A percentile compares a stretch with the other conserved stretches of the same genome.
Conservation (phyloP, 345 rosid genomes). For the Lepidium didymum region DNA sequence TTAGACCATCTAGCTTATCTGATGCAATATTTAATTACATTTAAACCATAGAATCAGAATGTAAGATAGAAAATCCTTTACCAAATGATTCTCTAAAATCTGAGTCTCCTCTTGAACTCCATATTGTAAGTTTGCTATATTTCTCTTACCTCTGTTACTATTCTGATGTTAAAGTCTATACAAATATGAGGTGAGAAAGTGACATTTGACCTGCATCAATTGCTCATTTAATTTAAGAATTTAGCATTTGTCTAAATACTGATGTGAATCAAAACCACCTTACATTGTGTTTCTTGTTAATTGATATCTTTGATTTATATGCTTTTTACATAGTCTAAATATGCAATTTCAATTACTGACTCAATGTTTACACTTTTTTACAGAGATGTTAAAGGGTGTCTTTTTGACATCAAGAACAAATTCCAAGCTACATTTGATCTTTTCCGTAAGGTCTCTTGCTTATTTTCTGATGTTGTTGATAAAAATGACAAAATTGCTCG, state of each 20-base stretch:
- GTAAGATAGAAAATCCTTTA: constrained; percentile 45
- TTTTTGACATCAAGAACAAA: too few relatives aligned
- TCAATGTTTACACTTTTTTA: too few relatives aligned
- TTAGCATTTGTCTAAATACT: too few relatives aligned
- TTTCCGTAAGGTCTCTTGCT: too few relatives aligned
- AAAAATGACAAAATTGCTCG: too few relatives aligned
- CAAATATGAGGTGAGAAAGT: background rate
- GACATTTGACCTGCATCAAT: background rate
- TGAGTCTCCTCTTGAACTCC: constrained; percentile 80
- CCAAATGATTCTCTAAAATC: constrained; percentile 43
- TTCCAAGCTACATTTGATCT: too few relatives aligned
- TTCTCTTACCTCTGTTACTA: background rate
- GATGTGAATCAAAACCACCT: too few relatives aligned
- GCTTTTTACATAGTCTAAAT: background rate
- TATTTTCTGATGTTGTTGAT: too few relatives aligned
- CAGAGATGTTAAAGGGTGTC: too few relatives aligned
- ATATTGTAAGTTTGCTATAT: constrained; percentile 60
- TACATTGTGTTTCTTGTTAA: background rate
- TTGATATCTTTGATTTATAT: background rate
- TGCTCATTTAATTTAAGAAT: background rate
- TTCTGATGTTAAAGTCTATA: constrained; percentile 9
- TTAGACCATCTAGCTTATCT: constrained; percentile 27
- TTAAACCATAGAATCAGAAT: too few relatives aligned
- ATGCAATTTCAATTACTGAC: background rate
- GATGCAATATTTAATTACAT: background rate